Conservation (phyloP, 305 asterid genomes). For the Fraxinus velutina region DNA sequence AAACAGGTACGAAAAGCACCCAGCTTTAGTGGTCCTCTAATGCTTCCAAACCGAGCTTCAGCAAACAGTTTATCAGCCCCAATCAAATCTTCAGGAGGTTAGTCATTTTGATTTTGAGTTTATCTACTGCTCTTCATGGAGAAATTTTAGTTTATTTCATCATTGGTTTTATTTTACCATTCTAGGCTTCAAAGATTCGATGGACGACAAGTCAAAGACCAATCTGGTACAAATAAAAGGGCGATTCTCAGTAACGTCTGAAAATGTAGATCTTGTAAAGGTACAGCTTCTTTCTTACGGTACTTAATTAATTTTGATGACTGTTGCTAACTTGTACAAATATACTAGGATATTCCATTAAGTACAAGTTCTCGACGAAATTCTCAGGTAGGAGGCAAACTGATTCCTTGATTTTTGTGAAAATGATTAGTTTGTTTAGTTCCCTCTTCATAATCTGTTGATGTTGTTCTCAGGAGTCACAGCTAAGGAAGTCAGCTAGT, state of each 20-base stretch:
- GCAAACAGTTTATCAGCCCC: slow-evolving; percentile 99
- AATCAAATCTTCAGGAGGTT: slow-evolving; percentile 93
- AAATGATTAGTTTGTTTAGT: slow-evolving; percentile 26
- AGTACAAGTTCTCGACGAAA: slow-evolving; percentile 65
- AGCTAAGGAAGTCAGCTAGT: slow-evolving; percentile 91
- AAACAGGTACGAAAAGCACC: slow-evolving; percentile 73
- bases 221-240: slow-evolving; percentile 97
- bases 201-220: slow-evolving; percentile 82
- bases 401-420: slow-evolving; percentile 22
- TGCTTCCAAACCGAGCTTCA: slow-evolving; percentile 94
- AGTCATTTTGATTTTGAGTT: slow-evolving; percentile 16
- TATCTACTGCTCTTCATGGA: slow-evolving; percentile 6
- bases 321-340: slow-evolving; percentile 43
- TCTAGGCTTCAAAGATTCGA: slow-evolving; percentile 74
- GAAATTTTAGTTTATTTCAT: slow-evolving; percentile 13
- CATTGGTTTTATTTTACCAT: slow-evolving; percentile 18
- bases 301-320: slow-evolving; percentile 23
- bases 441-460: slow-evolving; percentile 27
- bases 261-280: slow-evolving; percentile 97
- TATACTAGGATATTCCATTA: slow-evolving; percentile 74
- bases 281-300: slow-evolving; percentile 37
- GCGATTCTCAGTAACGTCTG: slow-evolving; percentile 96
- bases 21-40: slow-evolving; percentile 92
- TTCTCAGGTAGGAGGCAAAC: slow-evolving; percentile 59
- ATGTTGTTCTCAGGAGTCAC: slow-evolving; percentile 65